Evolutionary conservation across 2,329 filamentous ascomycete species (phyloP).

Genomic region (Talaromyces islandicus): DNA sequence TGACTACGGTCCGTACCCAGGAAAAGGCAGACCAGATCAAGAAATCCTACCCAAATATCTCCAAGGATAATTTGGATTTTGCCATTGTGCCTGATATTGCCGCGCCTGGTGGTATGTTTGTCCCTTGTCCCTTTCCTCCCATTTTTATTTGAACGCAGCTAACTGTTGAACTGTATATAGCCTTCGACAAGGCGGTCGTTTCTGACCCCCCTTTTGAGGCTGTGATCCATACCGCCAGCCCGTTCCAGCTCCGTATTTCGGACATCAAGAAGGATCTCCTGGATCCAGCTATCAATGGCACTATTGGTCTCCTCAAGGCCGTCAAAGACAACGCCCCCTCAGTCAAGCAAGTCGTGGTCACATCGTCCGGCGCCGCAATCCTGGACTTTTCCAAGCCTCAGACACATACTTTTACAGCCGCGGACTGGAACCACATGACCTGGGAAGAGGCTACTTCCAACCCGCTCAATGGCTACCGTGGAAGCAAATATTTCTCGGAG

Average conservation of each 20-base stretch:
- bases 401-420: slow-evolving; percentile 8
- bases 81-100: slow-evolving; percentile 65
- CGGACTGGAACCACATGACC: slow-evolving; percentile 32
- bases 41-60: slow-evolving; percentile 39
- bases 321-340: slow-evolving; percentile 52
- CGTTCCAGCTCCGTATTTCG: slow-evolving; percentile 61
- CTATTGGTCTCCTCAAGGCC: slow-evolving; percentile 52
- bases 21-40: slow-evolving; percentile 54
- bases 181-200: slow-evolving; percentile 58
- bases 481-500: slow-evolving; percentile 50
- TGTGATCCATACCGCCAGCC: slow-evolving; percentile 65
- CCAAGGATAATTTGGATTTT: slow-evolving; percentile 51
- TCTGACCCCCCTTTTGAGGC: slow-evolving; percentile 59
- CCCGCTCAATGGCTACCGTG: slow-evolving; percentile 34
- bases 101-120: slow-evolving; percentile 18
- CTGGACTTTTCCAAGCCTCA: slow-evolving; percentile 3
- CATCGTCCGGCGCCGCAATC: slow-evolving; percentile 59
- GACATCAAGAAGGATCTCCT: slow-evolving; percentile 16
- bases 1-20: slow-evolving; percentile 54
- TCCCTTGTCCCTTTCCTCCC: slow-evolving; percentile 3
- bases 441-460: slow-evolving; percentile 23
- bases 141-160: background rate
- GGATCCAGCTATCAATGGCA: slow-evolving; percentile 49
- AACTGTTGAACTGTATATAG: slow-evolving; percentile 38
- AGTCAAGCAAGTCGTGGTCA: slow-evolving; percentile 65